Evolutionary conservation across 2,329 filamentous ascomycete species (phyloP).

Genomic region (Hymenoscyphus fructigenus): DNA sequence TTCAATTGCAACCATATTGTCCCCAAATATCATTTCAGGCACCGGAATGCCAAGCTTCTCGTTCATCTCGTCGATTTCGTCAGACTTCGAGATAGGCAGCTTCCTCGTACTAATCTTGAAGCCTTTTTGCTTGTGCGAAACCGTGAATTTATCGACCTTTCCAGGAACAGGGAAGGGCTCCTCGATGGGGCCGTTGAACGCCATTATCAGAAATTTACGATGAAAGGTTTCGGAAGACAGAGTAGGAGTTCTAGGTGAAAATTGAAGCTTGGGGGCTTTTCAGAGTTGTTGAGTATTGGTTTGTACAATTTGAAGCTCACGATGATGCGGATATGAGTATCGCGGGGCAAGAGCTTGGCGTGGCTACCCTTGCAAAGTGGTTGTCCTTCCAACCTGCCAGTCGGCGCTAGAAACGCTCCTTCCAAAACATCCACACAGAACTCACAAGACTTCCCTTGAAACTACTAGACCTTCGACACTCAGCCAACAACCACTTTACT

Average conservation of each 20-base stretch:
- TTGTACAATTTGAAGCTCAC: not conserved
- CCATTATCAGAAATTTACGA: constrained; percentile 24
- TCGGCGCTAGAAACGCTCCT: not conserved
- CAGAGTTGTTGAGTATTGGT: not conserved
- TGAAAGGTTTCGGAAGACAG: not conserved
- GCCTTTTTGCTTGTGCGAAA: constrained; percentile 56
- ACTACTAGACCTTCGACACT: not conserved
- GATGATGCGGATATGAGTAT: constrained; percentile 3
- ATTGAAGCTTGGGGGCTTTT: no score
- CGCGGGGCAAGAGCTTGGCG: constrained; percentile 8
- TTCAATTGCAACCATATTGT: constrained; percentile 78
- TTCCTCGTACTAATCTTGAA: constrained; percentile 83
- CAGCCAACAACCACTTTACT: constrained; percentile 18
- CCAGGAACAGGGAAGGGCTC: constrained; percentile 55
- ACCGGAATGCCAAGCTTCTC: constrained; percentile 77
- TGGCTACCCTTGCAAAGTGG: not conserved
- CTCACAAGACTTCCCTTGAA: not conserved
- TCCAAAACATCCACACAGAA: not conserved
- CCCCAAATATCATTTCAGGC: constrained; percentile 99
- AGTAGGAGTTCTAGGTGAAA: not conserved
- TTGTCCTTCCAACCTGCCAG: not conserved
- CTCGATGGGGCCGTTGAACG: constrained; percentile 39
- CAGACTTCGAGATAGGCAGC: constrained; percentile 90
- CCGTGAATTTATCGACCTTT: constrained; percentile 53
- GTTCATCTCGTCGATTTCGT: constrained; percentile 83